A percentile compares a stretch with the other conserved stretches of the same genome.
Conservation (phyloP, 2,329 filamentous ascomycete species). For the Achaetomium macrosporum region DNA sequence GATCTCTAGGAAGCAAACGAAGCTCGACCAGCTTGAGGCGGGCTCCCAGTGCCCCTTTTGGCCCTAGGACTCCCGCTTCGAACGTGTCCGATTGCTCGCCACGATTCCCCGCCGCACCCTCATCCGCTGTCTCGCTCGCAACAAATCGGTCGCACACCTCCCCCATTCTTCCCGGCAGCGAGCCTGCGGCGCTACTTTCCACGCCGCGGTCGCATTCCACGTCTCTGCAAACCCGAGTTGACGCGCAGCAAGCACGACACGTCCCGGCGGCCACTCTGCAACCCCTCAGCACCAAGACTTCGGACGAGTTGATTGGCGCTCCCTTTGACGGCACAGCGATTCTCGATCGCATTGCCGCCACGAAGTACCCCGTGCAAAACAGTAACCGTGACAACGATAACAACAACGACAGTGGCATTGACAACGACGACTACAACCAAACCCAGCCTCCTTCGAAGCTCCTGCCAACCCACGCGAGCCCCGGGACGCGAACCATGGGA, state of each 20-base stretch:
- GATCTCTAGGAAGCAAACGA: constrained; percentile 55
- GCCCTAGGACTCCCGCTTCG: constrained; percentile 38
- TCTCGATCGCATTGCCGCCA: constrained; percentile 54
- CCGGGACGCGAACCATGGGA: constrained; percentile 47
- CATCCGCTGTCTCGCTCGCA: constrained; percentile 19
- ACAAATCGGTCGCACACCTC: constrained; percentile 41
- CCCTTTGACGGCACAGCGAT: constrained; percentile 61
- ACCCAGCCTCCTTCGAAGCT: constrained; percentile 30
- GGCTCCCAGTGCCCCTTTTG: constrained; percentile 53
- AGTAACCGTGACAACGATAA: background rate
- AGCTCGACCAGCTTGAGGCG: constrained; percentile 58
- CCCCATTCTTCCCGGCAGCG: constrained; percentile 40
- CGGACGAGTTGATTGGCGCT: constrained; percentile 58
- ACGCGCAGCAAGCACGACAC: constrained; percentile 15
- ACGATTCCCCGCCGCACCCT: constrained; percentile 33
- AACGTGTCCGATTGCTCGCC: constrained; percentile 47
- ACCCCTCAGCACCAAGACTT: constrained; percentile 39
- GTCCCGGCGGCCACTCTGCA: constrained; percentile 18
- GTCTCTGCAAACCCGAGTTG: constrained; percentile 8
- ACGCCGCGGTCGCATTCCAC: constrained; percentile 17
- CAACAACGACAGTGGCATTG: background rate
- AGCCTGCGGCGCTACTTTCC: constrained; percentile 35
- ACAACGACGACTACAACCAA: background rate
- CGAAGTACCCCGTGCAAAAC: constrained; percentile 33
- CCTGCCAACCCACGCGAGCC: constrained; percentile 42